Base-by-base conservation (phyloP, 345 rosid genomes). In the Arabidopsis suecica region DNA sequence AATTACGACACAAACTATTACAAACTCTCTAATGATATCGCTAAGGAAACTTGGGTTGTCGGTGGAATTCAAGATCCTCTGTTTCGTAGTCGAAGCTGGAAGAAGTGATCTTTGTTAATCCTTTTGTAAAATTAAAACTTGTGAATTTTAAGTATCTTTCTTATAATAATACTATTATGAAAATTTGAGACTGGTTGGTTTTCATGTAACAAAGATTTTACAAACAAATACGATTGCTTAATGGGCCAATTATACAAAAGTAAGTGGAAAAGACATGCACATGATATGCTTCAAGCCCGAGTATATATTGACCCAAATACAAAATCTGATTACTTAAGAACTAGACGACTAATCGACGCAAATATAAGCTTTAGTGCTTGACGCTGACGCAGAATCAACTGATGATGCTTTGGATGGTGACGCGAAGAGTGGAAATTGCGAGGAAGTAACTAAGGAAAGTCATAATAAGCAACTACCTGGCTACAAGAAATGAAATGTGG, bases 41-140 rank as follows among this genome's bases (percentile, higher is more conserved):
- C 88, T 1, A 82, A 84, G 64, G 97, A 93, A 65, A 93, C 97
- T 71, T 90, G 98, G 98, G 78, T 93, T 75, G 88, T 86, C 40
- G 91, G 88, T 49, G 93, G 88, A 59, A 76, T 73, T 28, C 84
- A 41, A 69, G 91, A 89, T 79, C 78, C 77, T 36, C 65, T 89
- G 36, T 82, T 85, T 60, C 88, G 88, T 68, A 86, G 97, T 79
- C 83, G 87, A 77, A 93, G 98, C 69, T 89, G 86, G 83, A 93
- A 88, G 82, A 82, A 86, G 78, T 93, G 86, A 88, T 71, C 28
- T 50, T 73, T 53, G 57, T 73, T 42, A 0, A 55, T 36, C 3
- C 32, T n/a, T 38, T 40, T 61, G 61, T 66, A 57, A 56, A 38
- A 32, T 64, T 25, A 55, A 40, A 6, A 51, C 68, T 5, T 79